Percentiles rank a stretch among this genome's conserved stretches.
These are phyloP conservation scores for Puccinia triticina DNA, from an alignment of 1,284 basidiomycete species.

Conservation along the genomic window DNA sequence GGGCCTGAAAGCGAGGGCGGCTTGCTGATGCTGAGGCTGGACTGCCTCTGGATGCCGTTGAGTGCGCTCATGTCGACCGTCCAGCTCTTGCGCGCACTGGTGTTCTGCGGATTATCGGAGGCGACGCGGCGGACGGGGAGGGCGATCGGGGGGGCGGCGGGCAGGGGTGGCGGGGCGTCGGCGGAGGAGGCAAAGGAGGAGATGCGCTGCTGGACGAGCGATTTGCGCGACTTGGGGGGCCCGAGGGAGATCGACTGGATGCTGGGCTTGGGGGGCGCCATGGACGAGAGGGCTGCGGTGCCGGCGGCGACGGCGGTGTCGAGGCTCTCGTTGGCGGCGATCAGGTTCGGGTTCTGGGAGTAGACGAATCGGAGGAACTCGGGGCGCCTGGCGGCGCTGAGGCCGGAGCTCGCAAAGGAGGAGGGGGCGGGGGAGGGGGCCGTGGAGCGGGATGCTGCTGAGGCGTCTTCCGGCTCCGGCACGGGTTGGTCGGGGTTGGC, in stretches of 20 bases:
- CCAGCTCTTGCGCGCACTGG: conserved; percentile 27
- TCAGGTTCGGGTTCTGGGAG: conserved; percentile 42
- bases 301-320: conserved; percentile 45
- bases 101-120: conserved; percentile 19
- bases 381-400: conserved; percentile 42
- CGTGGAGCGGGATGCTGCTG: background rate
- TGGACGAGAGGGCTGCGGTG: conserved; percentile 29
- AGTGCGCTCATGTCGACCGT: conserved; percentile 46
- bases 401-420: conserved; percentile 34
- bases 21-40: conserved; percentile 7
- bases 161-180: conserved; percentile 28
- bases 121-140: conserved; percentile 13
- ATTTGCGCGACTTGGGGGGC: conserved; percentile 7
- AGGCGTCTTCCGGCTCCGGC: background rate
- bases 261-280: conserved; percentile 13
- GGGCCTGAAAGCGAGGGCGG: background rate
- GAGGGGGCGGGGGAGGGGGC: background rate
- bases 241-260: background rate
- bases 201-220: conserved; percentile 48
- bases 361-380: conserved; percentile 50
- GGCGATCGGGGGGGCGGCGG: background rate
- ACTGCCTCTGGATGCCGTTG: conserved; percentile 34
- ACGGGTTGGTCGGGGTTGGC: background rate
- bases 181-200: conserved; percentile 25
- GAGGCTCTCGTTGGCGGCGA: conserved; percentile 13